Evolutionary conservation across 495 filamentous ascomycete species (phyloP).

Genomic region (Melanomma pulvis-pyrius): DNA sequence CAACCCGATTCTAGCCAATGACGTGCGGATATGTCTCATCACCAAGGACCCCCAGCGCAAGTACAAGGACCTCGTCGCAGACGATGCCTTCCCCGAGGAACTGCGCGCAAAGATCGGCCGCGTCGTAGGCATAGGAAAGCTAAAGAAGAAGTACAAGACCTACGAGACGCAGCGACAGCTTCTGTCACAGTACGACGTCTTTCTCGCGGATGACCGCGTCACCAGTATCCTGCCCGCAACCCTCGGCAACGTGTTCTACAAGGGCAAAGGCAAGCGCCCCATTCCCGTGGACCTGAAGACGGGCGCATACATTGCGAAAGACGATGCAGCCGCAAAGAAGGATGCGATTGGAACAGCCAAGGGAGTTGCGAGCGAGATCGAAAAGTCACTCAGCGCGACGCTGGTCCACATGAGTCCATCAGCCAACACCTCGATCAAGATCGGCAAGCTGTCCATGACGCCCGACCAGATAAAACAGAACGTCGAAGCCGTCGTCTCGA

Average conservation of each 20-base stretch:
- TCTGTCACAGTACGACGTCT: conserved; percentile 80
- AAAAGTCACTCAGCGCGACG: conserved; percentile 68
- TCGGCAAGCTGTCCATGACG: conserved; percentile 69
- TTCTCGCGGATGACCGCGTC: conserved; percentile 84
- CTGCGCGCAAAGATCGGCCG: conserved; percentile 73
- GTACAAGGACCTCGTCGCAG: conserved; percentile 79
- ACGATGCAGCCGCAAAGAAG: conserved; percentile 64
- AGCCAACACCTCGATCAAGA: conserved; percentile 45
- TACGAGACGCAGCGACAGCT: conserved; percentile 87
- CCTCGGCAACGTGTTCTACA: conserved; percentile 88
- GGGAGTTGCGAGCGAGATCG: conserved; percentile 69
- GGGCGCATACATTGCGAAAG: conserved; percentile 51
- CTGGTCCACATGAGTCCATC: conserved; percentile 70
- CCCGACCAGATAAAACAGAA: conserved; percentile 79
- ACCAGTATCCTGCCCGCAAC: conserved; percentile 72
- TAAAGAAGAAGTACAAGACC: conserved; percentile 80
- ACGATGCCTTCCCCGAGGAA: conserved; percentile 71
- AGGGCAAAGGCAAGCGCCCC: conserved; percentile 74
- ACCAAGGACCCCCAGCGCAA: conserved; percentile 82
- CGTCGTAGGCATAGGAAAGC: conserved; percentile 75
- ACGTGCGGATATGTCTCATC: conserved; percentile 77
- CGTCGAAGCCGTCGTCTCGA: conserved; percentile 67
- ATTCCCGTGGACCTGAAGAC: conserved; percentile 66
- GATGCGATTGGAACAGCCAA: conserved; percentile 49
- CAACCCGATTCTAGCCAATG: conserved; percentile 64